These are phyloP conservation scores for Coemansia sp. DNA, from an alignment of 192 early-diverging fungal genomes.

Conservation along the genomic window DNA sequence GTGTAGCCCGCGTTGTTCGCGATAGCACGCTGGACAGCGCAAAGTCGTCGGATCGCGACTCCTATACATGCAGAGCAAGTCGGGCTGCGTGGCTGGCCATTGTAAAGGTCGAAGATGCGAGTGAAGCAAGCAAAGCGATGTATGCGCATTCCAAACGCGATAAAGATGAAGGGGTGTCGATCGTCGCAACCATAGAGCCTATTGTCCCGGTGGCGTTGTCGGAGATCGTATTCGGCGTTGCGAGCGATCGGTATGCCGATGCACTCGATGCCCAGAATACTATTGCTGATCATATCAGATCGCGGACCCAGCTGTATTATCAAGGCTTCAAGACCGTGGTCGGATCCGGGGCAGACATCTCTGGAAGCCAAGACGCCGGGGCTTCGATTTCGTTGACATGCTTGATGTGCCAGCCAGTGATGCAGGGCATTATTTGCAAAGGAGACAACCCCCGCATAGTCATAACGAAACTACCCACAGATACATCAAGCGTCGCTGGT, in stretches of 20 bases:
- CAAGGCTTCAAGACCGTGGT: slow-evolving; percentile 6
- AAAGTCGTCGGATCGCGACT: not conserved
- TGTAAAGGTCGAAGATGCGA: not conserved
- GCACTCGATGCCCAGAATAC: slow-evolving; percentile 20
- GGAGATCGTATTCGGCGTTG: slow-evolving; percentile 46
- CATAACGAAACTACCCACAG: slow-evolving; percentile 21
- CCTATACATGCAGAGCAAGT: slow-evolving; percentile 17
- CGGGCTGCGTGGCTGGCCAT: slow-evolving; percentile 16
- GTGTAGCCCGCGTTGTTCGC: not conserved
- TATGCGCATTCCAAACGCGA: not conserved
- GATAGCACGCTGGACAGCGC: not conserved
- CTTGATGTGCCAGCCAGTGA: slow-evolving; percentile 50
- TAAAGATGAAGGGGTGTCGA: not conserved
- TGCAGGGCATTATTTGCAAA: slow-evolving; percentile 23
- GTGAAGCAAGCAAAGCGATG: not conserved
- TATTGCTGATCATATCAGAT: slow-evolving; percentile 20
- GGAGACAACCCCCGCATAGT: slow-evolving; percentile 22
- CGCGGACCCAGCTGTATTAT: slow-evolving; percentile 13
- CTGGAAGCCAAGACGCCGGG: not conserved
- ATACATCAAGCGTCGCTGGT: not conserved
- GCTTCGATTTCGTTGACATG: slow-evolving; percentile 22
- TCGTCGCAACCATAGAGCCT: slow-evolving; percentile 20
- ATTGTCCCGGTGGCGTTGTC: slow-evolving; percentile 31
- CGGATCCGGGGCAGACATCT: not conserved
- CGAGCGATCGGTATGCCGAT: slow-evolving; percentile 23